Base-by-base conservation (phyloP, 768 basidiomycete species). In the Sporobolomyces pararoseus region DNA sequence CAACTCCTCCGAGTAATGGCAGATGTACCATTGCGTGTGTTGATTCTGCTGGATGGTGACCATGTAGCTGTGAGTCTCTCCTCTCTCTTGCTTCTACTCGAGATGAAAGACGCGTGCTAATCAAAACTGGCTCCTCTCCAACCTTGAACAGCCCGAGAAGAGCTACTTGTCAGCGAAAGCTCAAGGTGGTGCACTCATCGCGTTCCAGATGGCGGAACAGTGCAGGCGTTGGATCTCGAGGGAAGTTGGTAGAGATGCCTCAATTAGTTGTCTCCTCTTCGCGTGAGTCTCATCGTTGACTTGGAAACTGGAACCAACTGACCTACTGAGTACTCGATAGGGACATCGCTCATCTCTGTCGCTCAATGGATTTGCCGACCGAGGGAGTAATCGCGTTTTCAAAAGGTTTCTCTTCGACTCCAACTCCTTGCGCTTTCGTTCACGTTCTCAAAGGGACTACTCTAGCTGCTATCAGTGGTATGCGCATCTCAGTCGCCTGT, bases 41-140 rank as follows among this genome's bases (percentile, higher is more conserved):
- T 63, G 17, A 37, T 68, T 23, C 46, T 68, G 32, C 13, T 57
- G 44, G 60, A 68, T n/a, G 67, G 61, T 19, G 39, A 50, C 27
- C 13, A 37, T 0, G 54, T 51, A 37, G 32, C 54, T 4, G 67
- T 63, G 9, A 21, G 67, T 63, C 44, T 7, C 16, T 16, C 4
- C 37, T 34, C 35, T n/a, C n/a, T 6, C 23, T n/a, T 32, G 12
- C 19, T 32, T 12, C 7, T 35, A 17, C 29, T 42, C 39, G 39
- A n/a, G n/a, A n/a, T n/a, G n/a, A n/a, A n/a, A n/a, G n/a, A n/a
- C n/a, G n/a, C n/a, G n/a, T n/a, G n/a, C n/a, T n/a, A n/a, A n/a
- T n/a, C n/a, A 42, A 42, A 42, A 17, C 27, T 17, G 27, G 16
- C 57, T 14, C n/a, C 27, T 5, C 21, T 4, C 13, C 4, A 6